Base-by-base conservation (phyloP, 2,329 filamentous ascomycete species). In the Cordyceps sp. region DNA sequence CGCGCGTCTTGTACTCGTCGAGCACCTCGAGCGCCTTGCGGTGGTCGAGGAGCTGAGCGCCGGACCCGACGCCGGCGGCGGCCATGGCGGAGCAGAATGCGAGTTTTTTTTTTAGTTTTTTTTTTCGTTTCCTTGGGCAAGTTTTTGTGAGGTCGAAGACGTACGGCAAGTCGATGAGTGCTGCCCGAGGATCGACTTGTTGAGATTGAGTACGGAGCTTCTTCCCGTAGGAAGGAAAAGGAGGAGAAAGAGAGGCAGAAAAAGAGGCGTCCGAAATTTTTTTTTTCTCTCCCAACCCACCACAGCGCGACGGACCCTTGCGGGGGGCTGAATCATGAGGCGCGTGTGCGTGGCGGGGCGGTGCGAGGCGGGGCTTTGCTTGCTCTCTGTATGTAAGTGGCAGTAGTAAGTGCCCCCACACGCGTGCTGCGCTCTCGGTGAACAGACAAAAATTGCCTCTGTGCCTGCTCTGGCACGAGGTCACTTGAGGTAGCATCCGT, bases 11-110 rank as follows among this genome's bases (percentile, higher is more conserved):
- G 58, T 93, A 94, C 51, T 88, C 73, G 55, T 80, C 70, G 55
- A 96, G 70, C 43, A 86, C 61, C 50, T 92, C 78, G 41, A 86
- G 61, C 41, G 88, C 90, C 51, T 66, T 78, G 52, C 66, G 63
- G 64, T 68, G 68, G 65, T 92, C 81, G 46, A 84, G 64, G 52
- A 78, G 64, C 56, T 75, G 60, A 44, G 62, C 58, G 43, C 65
- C 24, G 32, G 58, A 54, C 50, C 61, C 64, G 55, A 63, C 57
- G 40, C 60, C 59, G 54, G 62, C 58, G 38, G 60, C 59, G 57
- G 80, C 72, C 83, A 90, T 90, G 26, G 47, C 43, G 41, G 39
- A 36, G 49, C 46, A 43, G 45, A 40, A 48, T 42, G 39, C 33
- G 23, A 12, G 26, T 13, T 10, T 24, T 13, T 24, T 10, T 24